Base-by-base conservation (phyloP, 1,139 yeast species). In the Debaryomyces sp. region DNA sequence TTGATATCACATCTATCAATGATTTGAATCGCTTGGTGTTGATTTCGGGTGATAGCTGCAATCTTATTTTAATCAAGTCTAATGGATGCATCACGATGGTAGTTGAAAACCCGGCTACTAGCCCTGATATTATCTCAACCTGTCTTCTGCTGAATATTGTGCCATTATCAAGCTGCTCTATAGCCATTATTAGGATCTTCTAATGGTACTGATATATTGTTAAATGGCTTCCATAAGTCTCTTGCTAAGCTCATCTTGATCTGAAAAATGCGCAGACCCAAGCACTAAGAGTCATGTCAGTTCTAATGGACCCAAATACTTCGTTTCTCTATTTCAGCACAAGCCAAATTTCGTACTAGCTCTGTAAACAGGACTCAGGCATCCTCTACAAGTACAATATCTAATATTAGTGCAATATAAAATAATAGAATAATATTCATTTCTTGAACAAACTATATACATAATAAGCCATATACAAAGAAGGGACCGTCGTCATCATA, bases 21-120 rank as follows among this genome's bases (percentile, higher is more conserved):
- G 49, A 44, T 13, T 43, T 43, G 33, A 55, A 58, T 7, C 54
- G 59, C 12, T 38, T 41, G 33, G 18, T 41, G 13, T 44, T 43
- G 8, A 36, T 39, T 29, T 43, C 51, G 21, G 50, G 54, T 4
- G 68, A 47, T 39, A 81, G 64, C 55, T 94, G 99, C 40, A 94
- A 71, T 50, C 97, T 74, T 12, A 91, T 78, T 66, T 94, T 94
- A 56, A 92, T 70, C 49, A 94, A 75, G 64, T 94, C 99, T 36
- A 94, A 70, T 1, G 99, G 99, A 64, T 94, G 99, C 42, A 94
- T 85, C 5, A 87, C 71, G 3, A 88, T 57, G 2, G 98, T 92
- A 3, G 97, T 86, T 26, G 82, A 67, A 42, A 85, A 80, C 0
- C 99, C 99, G 0, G 98, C 97, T 3, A 84, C 63, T 12, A 92